phyloP scores from a whole-genome alignment of 345 rosid genomes.

The Pseudoturritis turrita region DNA sequence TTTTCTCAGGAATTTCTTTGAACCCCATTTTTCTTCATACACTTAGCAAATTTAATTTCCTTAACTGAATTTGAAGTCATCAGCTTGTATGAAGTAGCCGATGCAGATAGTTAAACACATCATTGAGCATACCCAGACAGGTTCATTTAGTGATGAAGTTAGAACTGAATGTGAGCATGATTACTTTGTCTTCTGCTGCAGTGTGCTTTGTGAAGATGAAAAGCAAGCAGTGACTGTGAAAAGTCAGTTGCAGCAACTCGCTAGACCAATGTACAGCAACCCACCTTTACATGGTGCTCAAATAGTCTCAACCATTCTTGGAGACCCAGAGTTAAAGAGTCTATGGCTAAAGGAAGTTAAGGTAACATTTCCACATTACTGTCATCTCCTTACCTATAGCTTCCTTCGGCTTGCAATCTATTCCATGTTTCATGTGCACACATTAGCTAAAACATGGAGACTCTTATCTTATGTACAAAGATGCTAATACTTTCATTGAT shows the following conservation, averaged over 20 bases:
- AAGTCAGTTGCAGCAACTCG: constrained; percentile 96
- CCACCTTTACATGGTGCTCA: constrained; percentile 93
- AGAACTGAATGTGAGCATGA: not conserved
- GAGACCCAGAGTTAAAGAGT: constrained; percentile 68
- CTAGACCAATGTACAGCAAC: constrained; percentile 98
- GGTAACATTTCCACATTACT: constrained; percentile 39
- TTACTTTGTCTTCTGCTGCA: constrained; percentile 27
- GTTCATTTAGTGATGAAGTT: not conserved
- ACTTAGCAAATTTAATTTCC: not conserved
- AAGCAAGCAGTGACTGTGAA: constrained; percentile 79
- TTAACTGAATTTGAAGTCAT: not conserved
- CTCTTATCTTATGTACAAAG: not conserved
- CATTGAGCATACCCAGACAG: not conserved
- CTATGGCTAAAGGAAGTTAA: constrained; percentile 92
- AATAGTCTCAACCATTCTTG: constrained; percentile 73
- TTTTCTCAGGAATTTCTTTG: not conserved
- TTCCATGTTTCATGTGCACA: not conserved
- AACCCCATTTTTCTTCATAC: not conserved
- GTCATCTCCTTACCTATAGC: not conserved
- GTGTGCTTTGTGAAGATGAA: constrained; percentile 80
- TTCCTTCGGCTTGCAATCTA: not conserved
- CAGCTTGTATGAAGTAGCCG: not conserved
- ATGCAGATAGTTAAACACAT: not conserved
- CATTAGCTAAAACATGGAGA: not conserved
- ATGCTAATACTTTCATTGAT: not conserved